Evolutionary conservation across 2,329 filamentous ascomycete genomes (phyloP).

Genomic region (Alternaria triticina): DNA sequence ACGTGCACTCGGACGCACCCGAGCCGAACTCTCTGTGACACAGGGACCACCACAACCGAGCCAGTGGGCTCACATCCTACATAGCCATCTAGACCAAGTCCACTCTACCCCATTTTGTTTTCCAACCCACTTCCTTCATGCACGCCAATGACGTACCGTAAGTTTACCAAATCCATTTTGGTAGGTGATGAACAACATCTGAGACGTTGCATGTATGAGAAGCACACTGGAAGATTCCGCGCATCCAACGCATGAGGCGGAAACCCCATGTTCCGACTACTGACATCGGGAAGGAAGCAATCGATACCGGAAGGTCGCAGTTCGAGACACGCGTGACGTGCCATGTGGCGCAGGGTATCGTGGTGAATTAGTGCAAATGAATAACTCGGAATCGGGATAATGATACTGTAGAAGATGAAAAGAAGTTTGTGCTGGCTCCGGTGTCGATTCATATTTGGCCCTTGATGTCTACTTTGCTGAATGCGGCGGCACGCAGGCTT

Average conservation of each 20-base stretch:
- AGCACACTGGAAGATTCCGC: constrained; percentile 37
- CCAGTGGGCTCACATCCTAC: constrained; percentile 12
- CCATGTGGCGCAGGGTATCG: constrained; percentile 32
- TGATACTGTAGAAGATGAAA: constrained; percentile 8
- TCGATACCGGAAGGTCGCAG: constrained; percentile 30
- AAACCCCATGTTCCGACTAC: constrained; percentile 39
- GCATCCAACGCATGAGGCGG: constrained; percentile 41
- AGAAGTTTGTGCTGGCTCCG: constrained; percentile 11
- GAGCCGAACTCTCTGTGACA: constrained; percentile 29
- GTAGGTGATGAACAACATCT: constrained; percentile 18
- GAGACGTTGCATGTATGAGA: constrained; percentile 40
- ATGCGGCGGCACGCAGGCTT: constrained; percentile 72
- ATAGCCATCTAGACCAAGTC: constrained; percentile 2
- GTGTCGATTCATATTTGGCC: constrained; percentile 79
- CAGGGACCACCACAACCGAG: constrained; percentile 19
- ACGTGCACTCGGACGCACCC: constrained; percentile 26
- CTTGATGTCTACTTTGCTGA: constrained; percentile 93
- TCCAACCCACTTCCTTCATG: constrained; percentile 16
- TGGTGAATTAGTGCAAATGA: constrained; percentile 17
- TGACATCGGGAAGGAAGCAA: constrained; percentile 30
- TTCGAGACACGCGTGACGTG: constrained; percentile 34
- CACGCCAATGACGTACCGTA: constrained; percentile 28
- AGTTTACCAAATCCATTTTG: constrained; percentile 6
- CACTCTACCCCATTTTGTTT: constrained; percentile 16
- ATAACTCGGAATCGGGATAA: constrained; percentile 12